A percentile compares a stretch with the other conserved stretches of the same genome.
phyloP scores from a whole-genome alignment of 2,329 filamentous ascomycete genomes.

The Fusarium citri region DNA sequence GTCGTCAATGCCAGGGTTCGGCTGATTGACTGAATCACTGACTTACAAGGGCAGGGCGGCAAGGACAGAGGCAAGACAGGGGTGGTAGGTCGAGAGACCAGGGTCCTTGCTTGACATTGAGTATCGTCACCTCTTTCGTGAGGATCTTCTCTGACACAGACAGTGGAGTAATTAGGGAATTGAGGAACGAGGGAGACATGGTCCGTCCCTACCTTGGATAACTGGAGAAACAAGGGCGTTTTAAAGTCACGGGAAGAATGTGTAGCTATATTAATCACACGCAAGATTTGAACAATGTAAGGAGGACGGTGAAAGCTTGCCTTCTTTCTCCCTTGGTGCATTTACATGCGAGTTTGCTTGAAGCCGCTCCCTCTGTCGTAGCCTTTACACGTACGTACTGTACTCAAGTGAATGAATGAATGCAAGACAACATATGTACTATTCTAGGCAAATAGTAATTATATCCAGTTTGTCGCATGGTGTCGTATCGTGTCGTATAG shows the following conservation, averaged over 20 bases:
- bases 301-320: not conserved
- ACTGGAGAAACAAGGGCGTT: conserved; percentile 16
- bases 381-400: not conserved
- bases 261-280: conserved; percentile 6
- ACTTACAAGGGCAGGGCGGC: conserved; percentile 39
- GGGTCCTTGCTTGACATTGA: conserved; percentile 21
- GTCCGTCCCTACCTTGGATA: conserved; percentile 6
- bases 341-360: not conserved
- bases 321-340: conserved; percentile 16
- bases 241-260: conserved; percentile 21
- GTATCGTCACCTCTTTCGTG: conserved; percentile 13
- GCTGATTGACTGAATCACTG: conserved; percentile 8
- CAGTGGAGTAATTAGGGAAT: conserved; percentile 11
- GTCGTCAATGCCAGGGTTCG: conserved; percentile 29
- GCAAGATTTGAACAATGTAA: conserved; percentile 24
- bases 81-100: conserved; percentile 23
- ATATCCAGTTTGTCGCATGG: not conserved
- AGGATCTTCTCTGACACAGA: conserved; percentile 18
- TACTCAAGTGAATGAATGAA: not conserved
- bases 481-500: not conserved
- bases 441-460: not conserved
- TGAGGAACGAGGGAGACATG: conserved; percentile 10
- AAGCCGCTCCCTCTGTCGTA: conserved; percentile 3
- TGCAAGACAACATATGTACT: not conserved
- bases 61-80: conserved; percentile 31